phyloP scores from a whole-genome alignment of 306 rosid species.

The Sindora glabra region DNA sequence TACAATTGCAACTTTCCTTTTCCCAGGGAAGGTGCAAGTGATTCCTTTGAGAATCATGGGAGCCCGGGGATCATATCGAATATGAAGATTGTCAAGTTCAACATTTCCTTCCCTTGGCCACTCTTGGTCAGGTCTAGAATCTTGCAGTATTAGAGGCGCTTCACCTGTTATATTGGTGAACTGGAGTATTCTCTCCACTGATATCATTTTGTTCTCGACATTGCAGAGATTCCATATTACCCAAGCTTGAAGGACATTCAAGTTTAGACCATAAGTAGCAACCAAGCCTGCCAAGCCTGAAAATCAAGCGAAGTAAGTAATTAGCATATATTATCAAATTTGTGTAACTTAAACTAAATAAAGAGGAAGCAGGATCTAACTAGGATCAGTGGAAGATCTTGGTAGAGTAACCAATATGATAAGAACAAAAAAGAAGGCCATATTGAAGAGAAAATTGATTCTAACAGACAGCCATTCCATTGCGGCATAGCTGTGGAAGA shows the following conservation, averaged over 20 bases:
- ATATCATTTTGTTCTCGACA: slow-evolving; percentile 50
- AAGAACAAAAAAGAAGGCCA: slow-evolving; percentile 30
- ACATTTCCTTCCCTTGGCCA: slow-evolving; percentile 39
- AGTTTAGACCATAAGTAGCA: slow-evolving; percentile 37
- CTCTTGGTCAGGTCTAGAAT: slow-evolving; percentile 25
- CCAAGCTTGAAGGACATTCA: slow-evolving; percentile 47
- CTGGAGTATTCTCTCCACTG: slow-evolving; percentile 45
- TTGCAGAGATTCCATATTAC: slow-evolving; percentile 45
- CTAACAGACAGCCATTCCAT: slow-evolving; percentile 48
- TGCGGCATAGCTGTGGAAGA: slow-evolving; percentile 35
- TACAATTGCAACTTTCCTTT: slow-evolving; percentile 36
- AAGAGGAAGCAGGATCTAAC: slow-evolving; percentile 16
- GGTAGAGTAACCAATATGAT: slow-evolving; percentile 31
- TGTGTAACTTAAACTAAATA: no score
- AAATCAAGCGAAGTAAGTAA: not conserved
- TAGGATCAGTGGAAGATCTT: slow-evolving; percentile 35
- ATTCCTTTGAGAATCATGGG: slow-evolving; percentile 41
- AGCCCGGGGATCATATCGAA: slow-evolving; percentile 26
- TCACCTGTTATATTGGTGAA: slow-evolving; percentile 31
- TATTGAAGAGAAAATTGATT: slow-evolving; percentile 38
- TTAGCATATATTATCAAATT: no score
- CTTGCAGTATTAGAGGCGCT: slow-evolving; percentile 29
- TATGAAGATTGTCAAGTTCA: slow-evolving; percentile 27
- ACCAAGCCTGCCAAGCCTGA: slow-evolving; percentile 47
- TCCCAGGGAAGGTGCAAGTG: slow-evolving; percentile 35